Base-by-base conservation (phyloP, 1,139 yeast species). In the Geotrichum phurueaensis region DNA sequence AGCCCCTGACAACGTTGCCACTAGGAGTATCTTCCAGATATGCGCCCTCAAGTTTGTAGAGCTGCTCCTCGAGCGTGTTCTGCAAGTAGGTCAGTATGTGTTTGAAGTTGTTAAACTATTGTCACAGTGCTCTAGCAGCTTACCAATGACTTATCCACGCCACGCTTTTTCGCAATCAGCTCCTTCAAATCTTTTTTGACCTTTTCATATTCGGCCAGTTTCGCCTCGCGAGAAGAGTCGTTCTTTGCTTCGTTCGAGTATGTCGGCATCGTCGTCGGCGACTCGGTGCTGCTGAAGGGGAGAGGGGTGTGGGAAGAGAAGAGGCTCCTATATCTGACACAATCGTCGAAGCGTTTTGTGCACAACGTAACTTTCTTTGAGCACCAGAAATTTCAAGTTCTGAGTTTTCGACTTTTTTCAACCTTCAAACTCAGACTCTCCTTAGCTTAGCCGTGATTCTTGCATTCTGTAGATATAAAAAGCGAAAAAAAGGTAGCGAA, bases 1-100 rank as follows among this genome's bases (percentile, higher is more conserved):
- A 92, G 0, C 98, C 98, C 66, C 87, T 87, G 43, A 91, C 88
- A 43, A 94, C 86, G 71, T 90, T 90, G 0, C 96, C 97, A 61
- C 84, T 83, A 10, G 80, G 75, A 54, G 85, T 79, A 62, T 87
- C 92, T 58, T 86, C 83, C 60, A 94, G 82, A 71, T 94, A 92
- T 36, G 83, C 83, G 6, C 88, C 84, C 72, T 94, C 98, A 65
- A 84, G 84, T 61, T 85, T 87, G 75, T 85, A 91, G n/a, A 94
- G 86, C 61, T 83, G 82, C 64, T 90, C 96, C 69, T 92, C 97
- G 18, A 90, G 70, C 56, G 75, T 61, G 57, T 70, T 71, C 66
- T 65, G 31, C 22, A 36, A 15, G 4, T 36, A 36, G 15, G 18
- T 36, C 6, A 36, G 43, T 36, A 36, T n/a, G 43, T 36, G 43